Percentiles rank a stretch among this genome's conserved stretches.
Evolutionary conservation across 768 basidiomycete genomes (phyloP).

Genomic region (Russula emetica): DNA sequence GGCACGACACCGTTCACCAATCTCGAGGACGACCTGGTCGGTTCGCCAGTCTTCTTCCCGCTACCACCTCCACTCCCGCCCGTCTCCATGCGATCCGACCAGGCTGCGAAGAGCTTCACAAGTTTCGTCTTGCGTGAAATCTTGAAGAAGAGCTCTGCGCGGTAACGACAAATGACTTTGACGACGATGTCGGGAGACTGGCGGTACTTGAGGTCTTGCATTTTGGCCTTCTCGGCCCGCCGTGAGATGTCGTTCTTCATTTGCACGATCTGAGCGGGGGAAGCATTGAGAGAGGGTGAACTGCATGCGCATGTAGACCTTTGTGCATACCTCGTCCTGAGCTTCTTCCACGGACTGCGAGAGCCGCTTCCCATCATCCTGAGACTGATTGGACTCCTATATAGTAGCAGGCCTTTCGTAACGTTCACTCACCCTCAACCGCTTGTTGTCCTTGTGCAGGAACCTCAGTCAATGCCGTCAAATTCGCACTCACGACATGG

Average conservation of each 20-base stretch:
- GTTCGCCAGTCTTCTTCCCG: slow-evolving; percentile 43
- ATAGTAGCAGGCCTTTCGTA: slow-evolving; percentile 31
- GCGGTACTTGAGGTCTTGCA: slow-evolving; percentile 75
- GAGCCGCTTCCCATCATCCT: slow-evolving; percentile 85
- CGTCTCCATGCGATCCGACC: slow-evolving; percentile 83
- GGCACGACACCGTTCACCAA: slow-evolving; percentile 27
- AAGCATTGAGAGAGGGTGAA: neutral
- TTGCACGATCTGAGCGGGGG: slow-evolving; percentile 54
- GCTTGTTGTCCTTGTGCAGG: slow-evolving; percentile 73
- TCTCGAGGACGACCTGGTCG: neutral
- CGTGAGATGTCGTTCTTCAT: slow-evolving; percentile 82
- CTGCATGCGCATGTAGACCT: neutral
- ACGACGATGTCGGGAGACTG: slow-evolving; percentile 88
- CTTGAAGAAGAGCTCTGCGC: slow-evolving; percentile 89
- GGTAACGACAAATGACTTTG: slow-evolving; percentile 84
- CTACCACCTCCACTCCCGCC: neutral
- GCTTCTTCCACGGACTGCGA: slow-evolving; percentile 80
- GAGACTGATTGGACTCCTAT: slow-evolving; percentile 36
- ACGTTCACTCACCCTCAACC: slow-evolving; percentile 58
- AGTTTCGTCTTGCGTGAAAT: slow-evolving; percentile 88
- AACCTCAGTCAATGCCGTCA: slow-evolving; percentile 19
- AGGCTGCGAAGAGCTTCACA: slow-evolving; percentile 76
- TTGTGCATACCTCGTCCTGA: slow-evolving; percentile 64
- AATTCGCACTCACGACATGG: neutral
- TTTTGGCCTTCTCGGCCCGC: slow-evolving; percentile 71